Evolutionary conservation across 164 flowering plant species (phyloP).

Genomic region (Kingdonia uniflora): DNA sequence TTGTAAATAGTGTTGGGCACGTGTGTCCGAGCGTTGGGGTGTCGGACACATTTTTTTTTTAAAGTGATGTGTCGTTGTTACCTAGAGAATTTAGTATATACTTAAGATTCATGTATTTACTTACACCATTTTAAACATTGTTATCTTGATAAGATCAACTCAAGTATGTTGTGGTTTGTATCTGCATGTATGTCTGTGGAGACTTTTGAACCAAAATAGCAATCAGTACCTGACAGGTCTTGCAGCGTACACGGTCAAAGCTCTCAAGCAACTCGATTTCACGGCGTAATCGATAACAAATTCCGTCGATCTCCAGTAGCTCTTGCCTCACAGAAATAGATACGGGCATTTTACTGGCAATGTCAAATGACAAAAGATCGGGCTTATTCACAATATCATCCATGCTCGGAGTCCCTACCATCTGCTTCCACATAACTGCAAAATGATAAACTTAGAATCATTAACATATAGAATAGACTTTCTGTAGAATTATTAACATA

Average conservation of each 20-base stretch:
- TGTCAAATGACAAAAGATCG: conserved; percentile 64
- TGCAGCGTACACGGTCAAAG: conserved; percentile 73
- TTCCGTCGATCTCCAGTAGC: conserved; percentile 83
- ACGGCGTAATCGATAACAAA: conserved; percentile 71
- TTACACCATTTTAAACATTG: no score
- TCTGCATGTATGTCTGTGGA: no score
- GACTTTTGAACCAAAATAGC: not conserved
- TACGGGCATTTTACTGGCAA: conserved; percentile 86
- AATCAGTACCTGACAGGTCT: conserved; percentile 57
- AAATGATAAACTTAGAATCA: conserved; percentile 6
- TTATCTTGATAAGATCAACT: no score
- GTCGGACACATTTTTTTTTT: no score
- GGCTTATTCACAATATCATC: conserved; percentile 65
- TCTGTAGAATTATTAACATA: no score
- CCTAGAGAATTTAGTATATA: no score
- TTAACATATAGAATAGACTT: no score
- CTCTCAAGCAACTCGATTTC: conserved; percentile 81
- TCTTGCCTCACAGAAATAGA: conserved; percentile 83
- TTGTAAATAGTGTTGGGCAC: no score
- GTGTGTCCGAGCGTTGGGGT: no score
- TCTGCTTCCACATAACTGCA: conserved; percentile 89
- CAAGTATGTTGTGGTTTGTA: no score
- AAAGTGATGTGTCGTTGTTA: no score
- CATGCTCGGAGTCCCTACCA: conserved; percentile 62
- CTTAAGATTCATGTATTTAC: no score